phyloP scores from a whole-genome alignment of 768 basidiomycete genomes.

The Calocera cornea region DNA sequence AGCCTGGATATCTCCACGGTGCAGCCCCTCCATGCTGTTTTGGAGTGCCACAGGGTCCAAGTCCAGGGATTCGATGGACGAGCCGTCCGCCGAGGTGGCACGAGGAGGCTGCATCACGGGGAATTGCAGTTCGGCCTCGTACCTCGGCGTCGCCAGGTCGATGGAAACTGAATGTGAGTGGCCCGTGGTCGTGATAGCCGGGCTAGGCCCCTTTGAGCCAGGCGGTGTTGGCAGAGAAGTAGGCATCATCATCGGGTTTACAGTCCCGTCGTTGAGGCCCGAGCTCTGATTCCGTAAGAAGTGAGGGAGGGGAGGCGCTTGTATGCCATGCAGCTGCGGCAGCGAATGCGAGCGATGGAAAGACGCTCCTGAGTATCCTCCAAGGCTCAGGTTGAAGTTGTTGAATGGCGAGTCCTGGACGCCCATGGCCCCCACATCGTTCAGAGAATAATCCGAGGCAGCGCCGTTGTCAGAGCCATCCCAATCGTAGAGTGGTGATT shows the following conservation, averaged over 20 bases:
- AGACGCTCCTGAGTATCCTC: not conserved
- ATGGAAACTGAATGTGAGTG: slow-evolving; percentile 1
- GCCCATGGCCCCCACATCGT: not conserved
- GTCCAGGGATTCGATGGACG: not conserved
- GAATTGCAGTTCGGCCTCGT: not conserved
- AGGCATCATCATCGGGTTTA: not conserved
- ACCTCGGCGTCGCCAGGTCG: not conserved
- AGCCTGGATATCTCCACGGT: not conserved
- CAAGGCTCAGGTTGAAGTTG: not conserved
- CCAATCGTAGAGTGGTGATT: slow-evolving; percentile 1
- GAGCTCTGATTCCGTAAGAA: not conserved
- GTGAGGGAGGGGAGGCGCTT: not conserved
- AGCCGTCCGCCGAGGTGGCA: not conserved
- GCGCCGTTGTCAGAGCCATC: slow-evolving; percentile 1
- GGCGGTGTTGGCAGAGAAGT: not conserved
- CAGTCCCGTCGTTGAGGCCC: not conserved
- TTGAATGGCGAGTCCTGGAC: not conserved
- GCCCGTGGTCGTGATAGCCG: not conserved
- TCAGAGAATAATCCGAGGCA: not conserved
- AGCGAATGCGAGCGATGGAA: not conserved
- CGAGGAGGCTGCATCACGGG: not conserved
- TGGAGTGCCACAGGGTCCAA: not conserved
- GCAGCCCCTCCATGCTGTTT: not conserved
- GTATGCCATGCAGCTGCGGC: not conserved
- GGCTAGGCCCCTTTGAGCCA: not conserved